Evolutionary conservation across 768 basidiomycete species (phyloP).

Genomic region (Inosperma sp.): DNA sequence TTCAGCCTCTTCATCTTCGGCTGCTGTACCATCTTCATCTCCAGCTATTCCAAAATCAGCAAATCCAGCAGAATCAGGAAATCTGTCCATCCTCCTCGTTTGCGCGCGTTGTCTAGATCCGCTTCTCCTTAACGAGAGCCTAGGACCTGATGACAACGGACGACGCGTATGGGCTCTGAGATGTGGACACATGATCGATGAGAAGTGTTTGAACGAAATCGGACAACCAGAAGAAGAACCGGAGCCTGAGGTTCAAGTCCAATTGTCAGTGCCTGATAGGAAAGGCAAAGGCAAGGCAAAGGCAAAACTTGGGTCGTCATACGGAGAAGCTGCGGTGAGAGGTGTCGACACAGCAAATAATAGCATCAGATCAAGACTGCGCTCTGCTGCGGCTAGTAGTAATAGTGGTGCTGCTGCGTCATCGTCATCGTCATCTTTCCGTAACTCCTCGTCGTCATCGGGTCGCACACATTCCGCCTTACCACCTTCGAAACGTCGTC

Average conservation of each 20-base stretch:
- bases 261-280: conserved; percentile 17
- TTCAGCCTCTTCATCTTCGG: conserved; percentile 5
- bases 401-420: conserved; percentile 13
- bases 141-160: conserved; percentile 41
- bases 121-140: conserved; percentile 49
- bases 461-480: neutral
- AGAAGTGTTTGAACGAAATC: conserved; percentile 62
- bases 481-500: conserved; percentile 23
- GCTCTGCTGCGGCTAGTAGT: conserved; percentile 33
- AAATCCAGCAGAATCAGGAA: conserved; percentile 10
- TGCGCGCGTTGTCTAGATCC: conserved; percentile 68
- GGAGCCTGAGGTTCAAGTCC: conserved; percentile 11
- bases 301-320: conserved; percentile 18
- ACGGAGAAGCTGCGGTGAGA: conserved; percentile 14
- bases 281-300: conserved; percentile 46
- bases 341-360: conserved; percentile 17
- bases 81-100: conserved; percentile 46
- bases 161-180: conserved; percentile 65
- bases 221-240: conserved; percentile 38
- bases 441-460: neutral
- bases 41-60: conserved; percentile 9
- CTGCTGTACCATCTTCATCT: no score
- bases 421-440: conserved; percentile 6
- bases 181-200: conserved; percentile 77
- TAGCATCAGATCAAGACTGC: conserved; percentile 55